Base-by-base conservation (phyloP, 2,329 filamentous ascomycete genomes). In the Microdochium trichocladiopsis region DNA sequence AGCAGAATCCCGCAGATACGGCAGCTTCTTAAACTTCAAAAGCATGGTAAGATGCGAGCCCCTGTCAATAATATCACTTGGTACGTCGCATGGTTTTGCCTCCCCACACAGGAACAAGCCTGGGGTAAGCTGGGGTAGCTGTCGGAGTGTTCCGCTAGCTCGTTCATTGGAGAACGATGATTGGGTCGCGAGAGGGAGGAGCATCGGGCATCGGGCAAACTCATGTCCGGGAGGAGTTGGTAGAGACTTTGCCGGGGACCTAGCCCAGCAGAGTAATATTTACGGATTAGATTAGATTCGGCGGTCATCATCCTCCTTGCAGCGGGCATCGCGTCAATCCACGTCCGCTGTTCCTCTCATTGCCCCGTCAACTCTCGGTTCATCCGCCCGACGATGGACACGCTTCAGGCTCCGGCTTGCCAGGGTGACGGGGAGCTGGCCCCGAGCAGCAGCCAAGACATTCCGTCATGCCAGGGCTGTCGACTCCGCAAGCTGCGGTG, bases 401-500 rank as follows among this genome's bases (percentile, higher is more conserved):
- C 5, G 12, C 33, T 8, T 16, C 5, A 6, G 33, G 33, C 33
- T 37, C 14, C 33, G 33, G 33, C 33, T n/a, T 6, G 14, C 14
- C 33, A 37, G 5, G 14, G 33, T 37, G 14, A 37, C 14, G 33
- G 6, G 14, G 33, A 37, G 33, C 14, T 37, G 33, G 33, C 14
- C 33, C 14, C 33, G 28, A 33, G 28, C 33, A 16, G 14, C 5
- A 16, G 33, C 33, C 33, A 37, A 45, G 41, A 45, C 41, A 21
- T 21, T 21, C 41, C 41, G 18, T 45, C 41, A 2, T 69, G 66
- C 54, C 60, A 66, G 50, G 61, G 63, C 3, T 69, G 67, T 48
- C 60, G 66, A 24, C 60, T 55, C 48, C 61, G 65, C 9, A 70
- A 69, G 57, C 59, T 69, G 33, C 62, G 59, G 50, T 70, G 67